These are phyloP conservation scores for Eucalyptus leucophloia DNA, from an alignment of 345 rosid species.

Conservation along the genomic window DNA sequence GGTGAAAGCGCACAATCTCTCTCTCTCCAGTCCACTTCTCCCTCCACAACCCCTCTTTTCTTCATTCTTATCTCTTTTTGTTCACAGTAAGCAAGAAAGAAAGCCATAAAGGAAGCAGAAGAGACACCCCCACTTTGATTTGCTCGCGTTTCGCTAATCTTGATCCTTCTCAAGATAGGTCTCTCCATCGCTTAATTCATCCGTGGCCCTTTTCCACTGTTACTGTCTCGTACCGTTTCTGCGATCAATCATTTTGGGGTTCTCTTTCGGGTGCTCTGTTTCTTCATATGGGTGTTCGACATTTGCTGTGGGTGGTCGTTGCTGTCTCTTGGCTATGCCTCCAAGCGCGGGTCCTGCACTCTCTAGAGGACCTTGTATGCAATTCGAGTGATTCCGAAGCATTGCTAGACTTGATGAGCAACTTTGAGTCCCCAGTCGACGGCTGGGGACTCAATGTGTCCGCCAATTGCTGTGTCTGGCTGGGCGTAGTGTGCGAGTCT, in stretches of 20 bases:
- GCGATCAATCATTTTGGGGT: background rate
- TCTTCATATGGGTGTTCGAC: conserved; percentile 30
- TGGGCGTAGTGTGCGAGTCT: background rate
- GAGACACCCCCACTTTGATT: background rate
- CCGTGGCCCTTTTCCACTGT: background rate
- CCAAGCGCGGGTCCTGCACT: conserved; percentile 5
- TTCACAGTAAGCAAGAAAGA: background rate
- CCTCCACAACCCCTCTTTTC: background rate
- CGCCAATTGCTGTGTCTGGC: background rate
- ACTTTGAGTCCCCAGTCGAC: conserved; percentile 18
- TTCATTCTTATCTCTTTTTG: too few relatives aligned
- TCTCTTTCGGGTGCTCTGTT: background rate
- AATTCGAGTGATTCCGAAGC: conserved; percentile 30
- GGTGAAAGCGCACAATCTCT: background rate
- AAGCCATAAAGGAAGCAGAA: too few relatives aligned
- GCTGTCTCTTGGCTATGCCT: conserved; percentile 14
- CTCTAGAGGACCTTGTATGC: conserved; percentile 33
- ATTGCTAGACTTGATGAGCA: conserved; percentile 23
- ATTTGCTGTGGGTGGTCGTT: conserved; percentile 10
- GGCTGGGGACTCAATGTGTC: too few relatives aligned
- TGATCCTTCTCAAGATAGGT: background rate
- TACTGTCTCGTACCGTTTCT: background rate
- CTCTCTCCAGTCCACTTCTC: background rate
- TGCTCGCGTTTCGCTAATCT: background rate
- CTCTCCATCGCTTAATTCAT: background rate